These are phyloP conservation scores for Sordariomycetes sp. DNA, from an alignment of 2,329 filamentous ascomycete genomes.

Conservation along the genomic window DNA sequence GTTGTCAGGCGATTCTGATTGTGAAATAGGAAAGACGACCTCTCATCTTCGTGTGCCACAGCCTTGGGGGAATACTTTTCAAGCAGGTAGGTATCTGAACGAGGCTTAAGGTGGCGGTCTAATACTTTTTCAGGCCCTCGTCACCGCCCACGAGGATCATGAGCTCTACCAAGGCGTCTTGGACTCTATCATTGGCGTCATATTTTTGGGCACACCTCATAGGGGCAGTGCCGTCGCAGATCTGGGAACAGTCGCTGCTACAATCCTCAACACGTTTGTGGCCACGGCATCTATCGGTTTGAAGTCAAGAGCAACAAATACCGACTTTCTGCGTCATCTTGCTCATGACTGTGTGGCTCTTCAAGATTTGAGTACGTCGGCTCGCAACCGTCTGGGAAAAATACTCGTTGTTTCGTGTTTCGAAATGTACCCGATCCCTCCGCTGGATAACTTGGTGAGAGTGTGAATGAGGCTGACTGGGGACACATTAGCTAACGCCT, in stretches of 20 bases:
- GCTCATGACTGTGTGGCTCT: slow-evolving; percentile 8
- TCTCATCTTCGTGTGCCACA: slow-evolving; percentile 17
- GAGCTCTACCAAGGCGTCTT: slow-evolving; percentile 7
- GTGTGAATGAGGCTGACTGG: neutral
- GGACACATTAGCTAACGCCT: neutral
- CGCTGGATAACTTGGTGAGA: slow-evolving; percentile 7
- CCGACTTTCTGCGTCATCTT: slow-evolving; percentile 13
- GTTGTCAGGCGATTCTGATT: no score
- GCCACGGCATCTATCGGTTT: slow-evolving; percentile 5
- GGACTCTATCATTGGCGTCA: slow-evolving; percentile 10
- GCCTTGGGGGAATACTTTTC: slow-evolving; percentile 17
- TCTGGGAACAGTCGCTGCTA: slow-evolving; percentile 11
- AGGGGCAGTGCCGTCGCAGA: slow-evolving; percentile 14
- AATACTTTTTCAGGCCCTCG: slow-evolving; percentile 14
- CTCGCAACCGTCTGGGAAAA: slow-evolving; percentile 8
- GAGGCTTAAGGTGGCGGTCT: no score
- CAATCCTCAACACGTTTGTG: slow-evolving; percentile 8
- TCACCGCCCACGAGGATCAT: slow-evolving; percentile 11
- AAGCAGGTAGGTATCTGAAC: slow-evolving; percentile 12
- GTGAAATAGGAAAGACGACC: slow-evolving; percentile 6
- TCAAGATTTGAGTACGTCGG: slow-evolving; percentile 9
- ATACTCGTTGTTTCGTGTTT: slow-evolving; percentile 12
- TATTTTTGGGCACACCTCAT: slow-evolving; percentile 22
- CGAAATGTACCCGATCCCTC: slow-evolving; percentile 8
- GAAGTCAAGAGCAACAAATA: slow-evolving; percentile 8